Evolutionary conservation across 2,329 filamentous ascomycete species (phyloP).

Genomic region (Trichoderma aggressivum): DNA sequence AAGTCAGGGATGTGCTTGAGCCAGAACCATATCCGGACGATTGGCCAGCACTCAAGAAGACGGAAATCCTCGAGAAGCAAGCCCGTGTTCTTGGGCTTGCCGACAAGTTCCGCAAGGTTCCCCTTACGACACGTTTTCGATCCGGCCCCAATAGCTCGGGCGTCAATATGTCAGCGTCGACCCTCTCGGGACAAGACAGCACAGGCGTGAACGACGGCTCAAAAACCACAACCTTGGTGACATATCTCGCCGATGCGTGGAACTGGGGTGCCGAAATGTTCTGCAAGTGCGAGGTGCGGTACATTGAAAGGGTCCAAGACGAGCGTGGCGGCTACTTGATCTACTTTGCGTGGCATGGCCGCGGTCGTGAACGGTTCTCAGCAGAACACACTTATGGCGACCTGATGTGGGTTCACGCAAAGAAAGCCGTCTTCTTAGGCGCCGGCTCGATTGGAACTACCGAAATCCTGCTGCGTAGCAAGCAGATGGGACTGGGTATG

Average conservation of each 20-base stretch:
- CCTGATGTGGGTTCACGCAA: constrained; percentile 65
- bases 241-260: constrained; percentile 67
- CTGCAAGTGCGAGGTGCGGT: constrained; percentile 64
- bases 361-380: constrained; percentile 53
- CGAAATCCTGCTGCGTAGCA: constrained; percentile 61
- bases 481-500: constrained; percentile 54
- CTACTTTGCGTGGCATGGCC: constrained; percentile 62
- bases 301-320: constrained; percentile 52
- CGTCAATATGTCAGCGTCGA: constrained; percentile 59
- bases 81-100: constrained; percentile 49
- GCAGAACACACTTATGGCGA: constrained; percentile 51
- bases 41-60: constrained; percentile 56
- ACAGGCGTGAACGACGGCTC: constrained; percentile 67
- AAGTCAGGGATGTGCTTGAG: constrained; percentile 54
- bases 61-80: constrained; percentile 55
- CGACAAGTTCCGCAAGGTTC: constrained; percentile 53
- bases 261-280: constrained; percentile 71
- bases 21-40: constrained; percentile 56
- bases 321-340: constrained; percentile 54
- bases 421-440: constrained; percentile 62
- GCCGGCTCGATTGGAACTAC: constrained; percentile 64
- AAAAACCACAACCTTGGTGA: constrained; percentile 63
- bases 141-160: constrained; percentile 61
- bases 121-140: constrained; percentile 61
- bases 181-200: constrained; percentile 58